Evolutionary conservation across 169 alveolate species (phyloP).

Genomic region (Eimeria maxima): DNA sequence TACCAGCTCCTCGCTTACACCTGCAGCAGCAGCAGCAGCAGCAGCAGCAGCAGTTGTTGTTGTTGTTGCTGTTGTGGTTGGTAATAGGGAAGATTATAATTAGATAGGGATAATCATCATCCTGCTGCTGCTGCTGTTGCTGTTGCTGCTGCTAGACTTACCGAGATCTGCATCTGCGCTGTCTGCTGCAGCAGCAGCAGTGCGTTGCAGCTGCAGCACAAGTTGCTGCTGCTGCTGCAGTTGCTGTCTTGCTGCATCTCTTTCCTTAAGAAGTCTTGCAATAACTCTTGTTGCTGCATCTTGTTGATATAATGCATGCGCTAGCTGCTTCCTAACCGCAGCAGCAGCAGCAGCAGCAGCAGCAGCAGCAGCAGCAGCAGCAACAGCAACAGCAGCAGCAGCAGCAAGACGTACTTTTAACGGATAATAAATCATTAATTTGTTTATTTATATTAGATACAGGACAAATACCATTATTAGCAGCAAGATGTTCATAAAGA

Average conservation of each 20-base stretch:
- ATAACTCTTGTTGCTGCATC: conserved; percentile 99
- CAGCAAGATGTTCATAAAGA: conserved; percentile 83
- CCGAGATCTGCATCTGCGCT: conserved; percentile 84
- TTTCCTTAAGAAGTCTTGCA: conserved; percentile 96
- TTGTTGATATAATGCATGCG: conserved; percentile 98
- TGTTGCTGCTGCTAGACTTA: not conserved
- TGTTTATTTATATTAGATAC: conserved; percentile 78
- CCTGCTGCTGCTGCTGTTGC: not conserved
- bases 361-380: conserved; percentile 17
- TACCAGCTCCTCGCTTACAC: no score
- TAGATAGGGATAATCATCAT: no score
- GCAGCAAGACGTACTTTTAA: conserved; percentile 28
- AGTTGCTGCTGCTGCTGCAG: conserved; percentile 90
- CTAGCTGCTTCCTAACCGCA: conserved; percentile 94
- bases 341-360: conserved; percentile 35
- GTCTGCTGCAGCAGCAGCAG: conserved; percentile 86
- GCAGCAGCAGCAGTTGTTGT: no score
- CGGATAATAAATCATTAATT: conserved; percentile 69
- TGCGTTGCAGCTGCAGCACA: conserved; percentile 88
- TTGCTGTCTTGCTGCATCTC: conserved; percentile 95
- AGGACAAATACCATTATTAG: conserved; percentile 85
- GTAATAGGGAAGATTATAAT: no score
- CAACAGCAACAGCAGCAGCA: not conserved
- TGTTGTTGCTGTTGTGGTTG: no score
- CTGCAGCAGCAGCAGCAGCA: no score